Conservation (phyloP, 108 stramenopile species). For the Nitzschia palea region DNA sequence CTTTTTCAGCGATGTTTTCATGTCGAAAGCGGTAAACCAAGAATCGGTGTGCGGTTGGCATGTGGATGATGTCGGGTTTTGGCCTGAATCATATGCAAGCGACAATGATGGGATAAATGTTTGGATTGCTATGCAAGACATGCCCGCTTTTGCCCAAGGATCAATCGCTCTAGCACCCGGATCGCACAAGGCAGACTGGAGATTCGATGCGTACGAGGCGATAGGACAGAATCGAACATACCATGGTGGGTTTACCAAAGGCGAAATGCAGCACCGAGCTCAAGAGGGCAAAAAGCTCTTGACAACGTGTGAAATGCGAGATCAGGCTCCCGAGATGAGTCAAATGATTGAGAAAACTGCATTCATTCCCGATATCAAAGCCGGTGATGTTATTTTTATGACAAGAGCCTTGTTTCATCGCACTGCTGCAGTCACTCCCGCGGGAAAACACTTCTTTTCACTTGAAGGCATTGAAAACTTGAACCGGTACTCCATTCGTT, state of each 20-base stretch:
- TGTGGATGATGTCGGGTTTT: slow-evolving; percentile 64
- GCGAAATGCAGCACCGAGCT: slow-evolving; percentile 23
- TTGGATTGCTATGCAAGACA: slow-evolving; percentile 63
- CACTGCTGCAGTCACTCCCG: slow-evolving; percentile 34
- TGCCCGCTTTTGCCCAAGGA: slow-evolving; percentile 33
- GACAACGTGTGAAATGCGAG: slow-evolving; percentile 45
- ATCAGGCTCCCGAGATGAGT: slow-evolving; percentile 35
- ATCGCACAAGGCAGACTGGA: slow-evolving; percentile 52
- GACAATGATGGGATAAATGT: slow-evolving; percentile 51
- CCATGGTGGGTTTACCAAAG: slow-evolving; percentile 38
- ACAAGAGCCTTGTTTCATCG: slow-evolving; percentile 62
- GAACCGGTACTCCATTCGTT: slow-evolving; percentile 55
- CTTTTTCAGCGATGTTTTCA: slow-evolving; percentile 21
- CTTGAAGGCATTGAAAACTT: background rate
- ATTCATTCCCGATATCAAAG: slow-evolving; percentile 39
- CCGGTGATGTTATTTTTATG: slow-evolving; percentile 60
- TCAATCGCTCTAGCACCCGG: slow-evolving; percentile 47
- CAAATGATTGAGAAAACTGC: slow-evolving; percentile 38
- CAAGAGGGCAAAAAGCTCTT: slow-evolving; percentile 20
- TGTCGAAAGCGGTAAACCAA: slow-evolving; percentile 14
- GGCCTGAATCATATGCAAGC: slow-evolving; percentile 33
- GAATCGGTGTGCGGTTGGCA: slow-evolving; percentile 57
- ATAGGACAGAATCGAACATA: slow-evolving; percentile 42
- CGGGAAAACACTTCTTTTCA: slow-evolving; percentile 16
- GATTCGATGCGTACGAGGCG: slow-evolving; percentile 42